Base-by-base conservation (phyloP, 2,329 filamentous ascomycete genomes). In the Elsinoe ampelina region DNA sequence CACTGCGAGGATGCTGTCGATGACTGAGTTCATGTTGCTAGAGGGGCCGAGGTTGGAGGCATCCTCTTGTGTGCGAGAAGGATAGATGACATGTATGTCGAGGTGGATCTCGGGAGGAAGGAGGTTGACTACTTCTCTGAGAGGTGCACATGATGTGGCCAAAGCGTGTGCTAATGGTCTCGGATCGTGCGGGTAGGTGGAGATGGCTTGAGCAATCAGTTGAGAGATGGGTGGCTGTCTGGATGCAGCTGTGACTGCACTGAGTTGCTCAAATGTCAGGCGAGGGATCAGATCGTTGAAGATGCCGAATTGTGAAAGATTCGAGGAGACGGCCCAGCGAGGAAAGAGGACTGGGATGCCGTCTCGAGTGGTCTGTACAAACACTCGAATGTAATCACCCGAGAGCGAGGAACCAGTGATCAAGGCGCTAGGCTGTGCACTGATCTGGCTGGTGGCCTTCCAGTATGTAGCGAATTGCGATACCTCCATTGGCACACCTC, bases 391-490 rank as follows among this genome's bases (percentile, higher is more conserved):
- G 70, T 97, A 97, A 66, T 97, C 88, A n/a, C 93, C 93, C 2
- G 89, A 95, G 57, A 98, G 72, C 72, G 92, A 97, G 8, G 92
- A 97, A 0, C 92, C 93, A 0, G 92, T 97, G 15, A 98, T 89
- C 20, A 97, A 82, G 20, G 89, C 88, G 66, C 82, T 93, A 20
- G 87, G 86, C 47, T 90, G 87, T 52, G 88, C 84, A 68, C 95
- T 89, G 48, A 93, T 80, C 64, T 95, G 90, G 66, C 90, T 95
- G 1, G 93, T 98, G 0, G 92, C 92, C 72, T 97, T 98, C 93
- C 93, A 98, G 71, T 98, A 98, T 0, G 93, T 97, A 61, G 95
- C 93, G 65, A 97, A 98, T 67, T 97, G 91, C 1, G 93, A 95
- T 59, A 98, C 96, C 70, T 98, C 93, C 19, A 98, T 77, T 2